Percentiles rank a stretch among this genome's conserved stretches.
Conservation (phyloP, 2,329 filamentous ascomycete species). For the Bisporella sp. region DNA sequence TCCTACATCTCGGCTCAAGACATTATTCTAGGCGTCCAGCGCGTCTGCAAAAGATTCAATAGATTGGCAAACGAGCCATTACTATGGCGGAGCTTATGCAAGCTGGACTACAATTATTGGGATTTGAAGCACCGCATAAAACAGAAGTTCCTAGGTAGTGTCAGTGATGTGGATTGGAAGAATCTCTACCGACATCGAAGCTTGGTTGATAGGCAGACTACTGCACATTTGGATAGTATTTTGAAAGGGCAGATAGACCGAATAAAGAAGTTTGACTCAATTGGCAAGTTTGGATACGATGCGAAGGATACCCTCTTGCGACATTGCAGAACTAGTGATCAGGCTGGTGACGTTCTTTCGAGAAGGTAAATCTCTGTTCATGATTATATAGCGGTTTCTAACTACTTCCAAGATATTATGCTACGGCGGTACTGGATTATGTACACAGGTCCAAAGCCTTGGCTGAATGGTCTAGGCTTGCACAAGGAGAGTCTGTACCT, state of each 20-base stretch:
- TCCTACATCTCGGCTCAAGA: conserved; percentile 51
- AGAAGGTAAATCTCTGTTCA: conserved; percentile 42
- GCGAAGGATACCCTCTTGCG: conserved; percentile 75
- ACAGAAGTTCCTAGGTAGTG: conserved; percentile 45
- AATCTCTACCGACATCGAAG: conserved; percentile 52
- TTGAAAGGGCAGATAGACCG: conserved; percentile 64
- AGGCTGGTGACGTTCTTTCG: conserved; percentile 67
- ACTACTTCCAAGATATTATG: conserved; percentile 56
- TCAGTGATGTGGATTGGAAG: conserved; percentile 67
- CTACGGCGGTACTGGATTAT: conserved; percentile 65
- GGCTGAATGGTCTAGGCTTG: conserved; percentile 62
- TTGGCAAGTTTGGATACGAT: conserved; percentile 73
- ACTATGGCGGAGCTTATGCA: conserved; percentile 76
- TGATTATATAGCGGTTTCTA: conserved; percentile 2
- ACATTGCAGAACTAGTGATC: conserved; percentile 50
- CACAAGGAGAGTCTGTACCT: conserved; percentile 40
- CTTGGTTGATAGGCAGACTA: conserved; percentile 43
- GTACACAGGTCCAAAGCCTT: conserved; percentile 78
- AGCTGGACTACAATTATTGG: conserved; percentile 67
- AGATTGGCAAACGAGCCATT: conserved; percentile 62
- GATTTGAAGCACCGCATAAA: conserved; percentile 53
- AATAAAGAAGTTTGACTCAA: conserved; percentile 60
- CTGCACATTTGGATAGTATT: conserved; percentile 56
- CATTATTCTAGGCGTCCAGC: conserved; percentile 40
- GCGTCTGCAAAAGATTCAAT: conserved; percentile 56